Evolutionary conservation across 2,329 filamentous ascomycete genomes (phyloP), one percentile per base, ranked within the genome.

Genomic region (Bipolaris victoriae): DNA sequence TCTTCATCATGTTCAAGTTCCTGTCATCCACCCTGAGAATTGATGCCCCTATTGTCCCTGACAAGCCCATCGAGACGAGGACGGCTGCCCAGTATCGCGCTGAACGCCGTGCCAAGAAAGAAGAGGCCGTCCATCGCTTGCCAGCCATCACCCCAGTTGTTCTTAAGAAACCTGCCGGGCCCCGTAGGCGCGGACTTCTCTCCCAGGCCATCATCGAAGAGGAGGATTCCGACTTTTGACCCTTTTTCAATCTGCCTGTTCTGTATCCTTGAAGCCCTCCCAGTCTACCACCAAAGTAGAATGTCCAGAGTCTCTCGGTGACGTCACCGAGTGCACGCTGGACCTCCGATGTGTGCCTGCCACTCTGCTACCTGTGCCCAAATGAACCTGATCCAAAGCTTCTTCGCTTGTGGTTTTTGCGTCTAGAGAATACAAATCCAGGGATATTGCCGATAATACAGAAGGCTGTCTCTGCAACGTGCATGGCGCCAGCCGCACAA

Each of bases 171-270:
- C 78, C 49, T 1, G 43, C 60, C 18, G 55, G 48, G 15, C 40
- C 58, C 26, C 63, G 59, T 7, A 64, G 79, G 4, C 77, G 79
- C 49, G 83, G 83, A 1, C 71, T 91, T 16, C 76, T 89, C 41
- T 82, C 83, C 26, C 86, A 89, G 70, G 89, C 86, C 0, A 91
- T 92, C 60, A 82, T 89, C 55, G 89, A 90, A 73, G 89, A 91
- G 71, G 87, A 89, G 49, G 88, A 90, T 70, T 81, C 79, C 1
- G 80, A 81, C 44, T 79, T 76, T 49, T 81, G 64, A 77, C 11
- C 11, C 11, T 2, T 1, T 4, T 1, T 35, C n/a, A 10, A 2
- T 29, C 24, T n/a, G 46, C 10, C 7, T 26, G 15, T 11, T 15
- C 31, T 20, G 29, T 24, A 5, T 7, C 7, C 18, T 22, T 36